Base-by-base conservation (phyloP, 2,329 filamentous ascomycete genomes). In the Coniella vitis region DNA sequence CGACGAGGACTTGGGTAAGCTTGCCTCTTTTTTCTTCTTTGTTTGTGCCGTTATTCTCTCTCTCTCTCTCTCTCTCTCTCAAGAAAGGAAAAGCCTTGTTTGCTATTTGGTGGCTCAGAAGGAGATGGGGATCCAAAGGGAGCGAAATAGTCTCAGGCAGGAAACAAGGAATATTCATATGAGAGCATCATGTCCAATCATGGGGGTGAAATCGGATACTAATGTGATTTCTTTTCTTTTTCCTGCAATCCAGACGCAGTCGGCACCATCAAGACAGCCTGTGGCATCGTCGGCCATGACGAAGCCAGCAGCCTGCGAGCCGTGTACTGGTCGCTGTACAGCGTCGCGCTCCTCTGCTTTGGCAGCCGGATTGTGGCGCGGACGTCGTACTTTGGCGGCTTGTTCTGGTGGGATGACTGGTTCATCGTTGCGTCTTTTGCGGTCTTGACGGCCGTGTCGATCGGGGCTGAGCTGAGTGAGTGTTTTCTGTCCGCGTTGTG, bases 381-480 rank as follows among this genome's bases (percentile, higher is more conserved):
- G 4, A 49, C 54, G 2, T 39, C 35, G 9, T 47, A 35, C 13
- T 56, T 56, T 19, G 52, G 54, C 38, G 54, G 54, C 2, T 51
- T 53, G 4, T 47, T 58, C 12, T 57, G 58, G 47, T 56, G 48
- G 41, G 58, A 60, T 41, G 58, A 60, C 31, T 59, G 50, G 49
- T 55, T 55, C n/a, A 58, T 60, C 17, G 31, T 58, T 12, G 40
- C 51, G 13, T 58, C 58, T 4, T 56, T 57, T 45, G 49, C 37
- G 5, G 54, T 55, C 13, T 47, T 55, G 8, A 55, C 54, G 13
- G 55, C 43, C 14, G 55, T 55, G 7, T 54, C 54, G 14, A 47
- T 55, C 9, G 55, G 55, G 21, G 55, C 55, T 19, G 55, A 57
- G 46, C 39, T 57, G 36, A 57, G 55, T 56, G 45, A 21, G 54